Percentiles rank a stretch among this genome's conserved stretches.
Conservation (phyloP, 1,284 basidiomycete genomes). For the Trametes polyzona region DNA sequence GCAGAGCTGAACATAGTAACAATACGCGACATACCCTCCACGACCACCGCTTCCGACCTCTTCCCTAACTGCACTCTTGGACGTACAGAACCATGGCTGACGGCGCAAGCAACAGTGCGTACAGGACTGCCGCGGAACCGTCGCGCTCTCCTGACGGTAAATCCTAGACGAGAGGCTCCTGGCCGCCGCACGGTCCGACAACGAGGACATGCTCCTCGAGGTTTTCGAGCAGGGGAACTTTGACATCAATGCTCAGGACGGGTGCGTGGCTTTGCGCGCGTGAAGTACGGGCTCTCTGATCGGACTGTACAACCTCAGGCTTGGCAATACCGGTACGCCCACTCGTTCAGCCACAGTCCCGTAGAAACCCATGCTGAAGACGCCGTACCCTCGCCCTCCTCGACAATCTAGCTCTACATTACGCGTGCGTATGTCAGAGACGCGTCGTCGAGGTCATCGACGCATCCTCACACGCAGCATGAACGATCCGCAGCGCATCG, state of each 20-base stretch:
- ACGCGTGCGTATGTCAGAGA: slow-evolving; percentile 61
- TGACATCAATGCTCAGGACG: slow-evolving; percentile 80
- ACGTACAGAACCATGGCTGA: slow-evolving; percentile 17
- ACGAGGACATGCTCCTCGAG: slow-evolving; percentile 69
- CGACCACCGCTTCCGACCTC: neutral
- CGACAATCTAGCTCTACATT: slow-evolving; percentile 65
- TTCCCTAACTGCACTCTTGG: neutral
- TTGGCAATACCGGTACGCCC: slow-evolving; percentile 71
- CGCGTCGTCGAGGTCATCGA: neutral
- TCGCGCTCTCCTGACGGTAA: neutral
- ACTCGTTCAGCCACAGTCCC: neutral
- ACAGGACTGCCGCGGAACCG: neutral
- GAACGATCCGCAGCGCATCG: slow-evolving; percentile 42
- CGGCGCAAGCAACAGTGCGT: slow-evolving; percentile 49
- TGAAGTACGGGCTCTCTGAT: neutral
- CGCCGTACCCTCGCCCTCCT: neutral
- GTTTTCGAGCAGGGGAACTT: slow-evolving; percentile 60
- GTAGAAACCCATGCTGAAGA: neutral
- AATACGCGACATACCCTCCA: neutral
- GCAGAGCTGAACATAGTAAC: neutral
- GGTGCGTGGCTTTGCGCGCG: slow-evolving; percentile 48
- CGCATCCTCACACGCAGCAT: neutral
- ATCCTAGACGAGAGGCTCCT: slow-evolving; percentile 71
- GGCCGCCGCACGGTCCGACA: slow-evolving; percentile 76
- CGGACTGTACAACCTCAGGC: slow-evolving; percentile 40